phyloP scores from a whole-genome alignment of 192 early-diverging fungal species.

The Gigaspora rosea region DNA sequence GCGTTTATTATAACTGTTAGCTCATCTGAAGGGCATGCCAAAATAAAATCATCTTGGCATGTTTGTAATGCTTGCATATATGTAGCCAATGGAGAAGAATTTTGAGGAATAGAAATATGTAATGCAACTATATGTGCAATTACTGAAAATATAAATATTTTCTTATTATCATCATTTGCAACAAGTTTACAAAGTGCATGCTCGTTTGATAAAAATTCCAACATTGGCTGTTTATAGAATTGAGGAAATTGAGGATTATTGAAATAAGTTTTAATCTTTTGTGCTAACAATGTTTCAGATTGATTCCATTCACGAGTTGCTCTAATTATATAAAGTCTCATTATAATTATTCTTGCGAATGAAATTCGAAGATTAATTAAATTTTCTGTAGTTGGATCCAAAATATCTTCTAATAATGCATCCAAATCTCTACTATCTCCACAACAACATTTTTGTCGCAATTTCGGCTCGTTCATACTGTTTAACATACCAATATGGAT shows the following conservation, averaged over 20 bases:
- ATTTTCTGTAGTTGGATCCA: not conserved
- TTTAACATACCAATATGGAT: conserved; percentile 16
- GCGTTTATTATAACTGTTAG: not conserved
- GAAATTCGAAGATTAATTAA: not conserved
- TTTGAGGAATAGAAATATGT: conserved; percentile 13
- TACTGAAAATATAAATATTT: conserved; percentile 22
- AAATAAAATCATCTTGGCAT: conserved; percentile 6
- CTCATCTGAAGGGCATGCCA: conserved; percentile 6
- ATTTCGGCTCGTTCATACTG: conserved; percentile 2
- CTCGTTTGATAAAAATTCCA: not conserved
- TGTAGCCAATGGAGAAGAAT: conserved; percentile 17
- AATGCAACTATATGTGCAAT: conserved; percentile 18
- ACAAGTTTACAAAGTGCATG: not conserved
- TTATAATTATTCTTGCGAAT: conserved; percentile 21
- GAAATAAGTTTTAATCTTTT: not conserved
- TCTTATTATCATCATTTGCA: not conserved
- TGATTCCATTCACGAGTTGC: conserved; percentile 17
- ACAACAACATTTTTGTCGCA: not conserved
- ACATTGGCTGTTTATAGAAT: conserved; percentile 12
- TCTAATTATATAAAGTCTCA: conserved; percentile 3
- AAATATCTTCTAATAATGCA: conserved; percentile 2
- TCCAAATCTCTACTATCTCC: not conserved
- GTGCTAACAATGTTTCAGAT: not conserved
- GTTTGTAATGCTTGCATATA: conserved; percentile 14
- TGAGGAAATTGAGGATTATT: not conserved